phyloP scores from a whole-genome alignment of 2,329 filamentous ascomycete species.

The Tympanopsis confertula region DNA sequence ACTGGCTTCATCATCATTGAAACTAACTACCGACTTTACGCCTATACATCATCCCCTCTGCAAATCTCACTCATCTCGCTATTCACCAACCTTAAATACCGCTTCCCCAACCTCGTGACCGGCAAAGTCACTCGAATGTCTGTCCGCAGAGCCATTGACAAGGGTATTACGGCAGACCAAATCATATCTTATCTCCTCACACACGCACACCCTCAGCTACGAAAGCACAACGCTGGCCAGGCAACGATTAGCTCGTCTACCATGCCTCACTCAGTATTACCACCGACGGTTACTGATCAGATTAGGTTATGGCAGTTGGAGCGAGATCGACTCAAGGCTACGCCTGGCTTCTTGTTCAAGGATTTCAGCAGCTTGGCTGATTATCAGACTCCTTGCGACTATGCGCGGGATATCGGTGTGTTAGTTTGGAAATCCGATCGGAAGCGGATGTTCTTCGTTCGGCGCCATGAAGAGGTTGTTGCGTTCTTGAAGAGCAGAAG shows the following conservation, averaged over 20 bases:
- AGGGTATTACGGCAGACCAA: slow-evolving; percentile 61
- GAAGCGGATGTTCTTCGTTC: slow-evolving; percentile 59
- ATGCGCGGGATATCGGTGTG: slow-evolving; percentile 60
- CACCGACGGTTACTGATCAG: slow-evolving; percentile 65
- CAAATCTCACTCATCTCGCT: slow-evolving; percentile 62
- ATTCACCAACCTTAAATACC: slow-evolving; percentile 58
- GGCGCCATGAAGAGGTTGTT: slow-evolving; percentile 54
- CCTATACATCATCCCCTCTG: slow-evolving; percentile 61
- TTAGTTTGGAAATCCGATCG: slow-evolving; percentile 54
- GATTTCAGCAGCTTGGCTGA: slow-evolving; percentile 44
- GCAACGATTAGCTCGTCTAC: background rate
- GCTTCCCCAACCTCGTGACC: slow-evolving; percentile 64
- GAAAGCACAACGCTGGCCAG: slow-evolving; percentile 14
- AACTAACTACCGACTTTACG: slow-evolving; percentile 67
- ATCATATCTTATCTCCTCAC: slow-evolving; percentile 61
- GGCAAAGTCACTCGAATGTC: slow-evolving; percentile 63
- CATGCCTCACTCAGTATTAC: slow-evolving; percentile 37
- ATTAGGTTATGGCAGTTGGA: slow-evolving; percentile 68
- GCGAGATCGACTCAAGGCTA: slow-evolving; percentile 58
- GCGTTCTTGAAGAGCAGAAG: slow-evolving; percentile 43
- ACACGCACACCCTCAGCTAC: slow-evolving; percentile 62
- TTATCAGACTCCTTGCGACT: slow-evolving; percentile 39
- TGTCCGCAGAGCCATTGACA: slow-evolving; percentile 52
- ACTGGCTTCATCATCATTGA: slow-evolving; percentile 66
- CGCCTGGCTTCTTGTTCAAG: slow-evolving; percentile 53